A percentile compares a stretch with the other conserved stretches of the same genome.
Conservation (phyloP, 352 stramenopile genomes). For the Pythium biforme region DNA sequence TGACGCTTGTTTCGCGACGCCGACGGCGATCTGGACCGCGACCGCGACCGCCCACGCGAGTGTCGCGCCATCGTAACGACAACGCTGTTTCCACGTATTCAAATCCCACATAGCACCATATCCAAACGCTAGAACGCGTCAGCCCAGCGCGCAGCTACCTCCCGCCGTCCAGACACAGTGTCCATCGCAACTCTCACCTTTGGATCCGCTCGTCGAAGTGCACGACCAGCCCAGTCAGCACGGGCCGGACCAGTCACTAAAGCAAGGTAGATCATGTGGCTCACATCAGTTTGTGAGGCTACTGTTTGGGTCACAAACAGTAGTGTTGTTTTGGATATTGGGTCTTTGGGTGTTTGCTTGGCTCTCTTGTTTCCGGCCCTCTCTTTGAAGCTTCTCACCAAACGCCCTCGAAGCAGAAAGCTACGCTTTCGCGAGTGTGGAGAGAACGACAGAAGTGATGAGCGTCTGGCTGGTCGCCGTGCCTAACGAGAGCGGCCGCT, state of each 20-base stretch:
- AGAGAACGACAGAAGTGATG: conserved; percentile 17
- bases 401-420: conserved; percentile 9
- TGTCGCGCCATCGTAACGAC: conserved; percentile 3
- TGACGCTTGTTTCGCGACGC: not conserved
- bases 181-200: not conserved
- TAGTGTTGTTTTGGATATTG: conserved; percentile 11
- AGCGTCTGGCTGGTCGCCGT: conserved; percentile 81
- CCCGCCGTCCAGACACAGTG: not conserved
- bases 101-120: not conserved
- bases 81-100: not conserved
- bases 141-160: conserved; percentile 5
- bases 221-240: not conserved
- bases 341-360: conserved; percentile 13
- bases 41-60: conserved; percentile 11
- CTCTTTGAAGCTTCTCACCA: conserved; percentile 24
- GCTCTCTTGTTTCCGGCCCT: not conserved
- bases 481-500: conserved; percentile 81
- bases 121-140: conserved; percentile 12
- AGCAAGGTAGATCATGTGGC: not conserved
- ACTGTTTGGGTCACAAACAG: not conserved
- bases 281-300: not conserved
- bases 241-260: not conserved
- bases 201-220: too few species aligned
- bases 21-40: conserved; percentile 8
- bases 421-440: not conserved